Evolutionary conservation across 176 grass and related monocot genomes (phyloP).

Genomic region (Avena insularis): DNA sequence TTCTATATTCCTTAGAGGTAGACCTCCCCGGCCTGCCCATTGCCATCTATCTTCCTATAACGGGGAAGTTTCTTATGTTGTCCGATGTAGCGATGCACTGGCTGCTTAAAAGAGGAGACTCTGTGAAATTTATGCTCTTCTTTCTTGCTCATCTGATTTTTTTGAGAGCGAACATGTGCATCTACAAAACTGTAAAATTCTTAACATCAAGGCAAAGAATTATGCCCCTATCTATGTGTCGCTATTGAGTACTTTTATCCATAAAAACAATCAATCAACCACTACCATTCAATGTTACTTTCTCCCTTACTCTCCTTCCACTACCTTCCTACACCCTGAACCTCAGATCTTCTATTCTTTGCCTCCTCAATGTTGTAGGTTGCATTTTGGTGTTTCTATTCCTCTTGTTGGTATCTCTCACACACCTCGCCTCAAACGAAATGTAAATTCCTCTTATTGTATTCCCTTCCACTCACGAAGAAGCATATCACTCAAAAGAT

Average conservation of each 20-base stretch:
- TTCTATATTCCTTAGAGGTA: too few relatives aligned
- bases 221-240: neutral
- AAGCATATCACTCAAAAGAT: neutral
- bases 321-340: neutral
- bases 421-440: neutral
- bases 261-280: neutral
- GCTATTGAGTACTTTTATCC: neutral
- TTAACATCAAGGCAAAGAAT: too few relatives aligned
- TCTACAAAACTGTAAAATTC: neutral
- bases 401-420: neutral
- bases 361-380: neutral
- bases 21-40: too few relatives aligned
- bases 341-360: neutral
- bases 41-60: neutral
- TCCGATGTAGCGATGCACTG: neutral
- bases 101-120: neutral
- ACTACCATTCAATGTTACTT: neutral
- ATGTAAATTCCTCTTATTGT: neutral
- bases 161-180: neutral
- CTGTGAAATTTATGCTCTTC: neutral
- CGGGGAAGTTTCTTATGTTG: neutral
- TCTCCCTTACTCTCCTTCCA: neutral
- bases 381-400: neutral
- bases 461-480: neutral
- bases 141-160: neutral